A percentile compares a stretch with the other conserved stretches of the same genome.
phyloP scores from a whole-genome alignment of 371 early-diverging fungal species.

The Lichtheimia corymbifera region DNA sequence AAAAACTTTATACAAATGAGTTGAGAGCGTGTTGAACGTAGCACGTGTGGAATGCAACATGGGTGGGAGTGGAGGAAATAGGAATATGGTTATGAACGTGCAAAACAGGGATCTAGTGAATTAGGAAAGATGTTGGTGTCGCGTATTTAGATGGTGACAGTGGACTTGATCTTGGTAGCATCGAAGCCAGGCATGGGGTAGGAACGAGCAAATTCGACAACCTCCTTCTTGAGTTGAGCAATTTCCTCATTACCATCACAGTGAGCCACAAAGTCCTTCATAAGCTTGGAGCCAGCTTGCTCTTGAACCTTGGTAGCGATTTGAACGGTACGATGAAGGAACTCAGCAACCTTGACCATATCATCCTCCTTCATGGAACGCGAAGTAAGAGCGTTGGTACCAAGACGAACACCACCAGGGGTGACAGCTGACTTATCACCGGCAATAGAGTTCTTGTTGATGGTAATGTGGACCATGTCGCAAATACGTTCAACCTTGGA shows the following conservation, averaged over 20 bases:
- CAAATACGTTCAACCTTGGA: slow-evolving; percentile 95
- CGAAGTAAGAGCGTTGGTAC: slow-evolving; percentile 89
- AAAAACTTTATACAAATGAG: slow-evolving; percentile 16
- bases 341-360: slow-evolving; percentile 82
- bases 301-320: slow-evolving; percentile 82
- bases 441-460: slow-evolving; percentile 95
- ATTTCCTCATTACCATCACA: slow-evolving; percentile 68
- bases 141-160: slow-evolving; percentile 40
- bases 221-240: slow-evolving; percentile 80
- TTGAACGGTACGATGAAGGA: slow-evolving; percentile 89
- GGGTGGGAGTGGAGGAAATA: not conserved
- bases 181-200: slow-evolving; percentile 92
- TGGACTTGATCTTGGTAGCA: slow-evolving; percentile 44
- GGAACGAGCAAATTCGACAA: slow-evolving; percentile 85
- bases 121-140: not conserved
- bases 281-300: slow-evolving; percentile 83
- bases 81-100: not conserved
- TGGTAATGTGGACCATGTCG: slow-evolving; percentile 89
- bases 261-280: slow-evolving; percentile 94
- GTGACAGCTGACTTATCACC: slow-evolving; percentile 85
- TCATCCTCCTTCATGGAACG: slow-evolving; percentile 89
- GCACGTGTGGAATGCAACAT: not conserved
- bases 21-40: slow-evolving; percentile 1
- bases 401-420: slow-evolving; percentile 93
- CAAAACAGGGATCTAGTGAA: not conserved